phyloP scores from a whole-genome alignment of 305 asterid species.

The Solanum aculeatissimum region DNA sequence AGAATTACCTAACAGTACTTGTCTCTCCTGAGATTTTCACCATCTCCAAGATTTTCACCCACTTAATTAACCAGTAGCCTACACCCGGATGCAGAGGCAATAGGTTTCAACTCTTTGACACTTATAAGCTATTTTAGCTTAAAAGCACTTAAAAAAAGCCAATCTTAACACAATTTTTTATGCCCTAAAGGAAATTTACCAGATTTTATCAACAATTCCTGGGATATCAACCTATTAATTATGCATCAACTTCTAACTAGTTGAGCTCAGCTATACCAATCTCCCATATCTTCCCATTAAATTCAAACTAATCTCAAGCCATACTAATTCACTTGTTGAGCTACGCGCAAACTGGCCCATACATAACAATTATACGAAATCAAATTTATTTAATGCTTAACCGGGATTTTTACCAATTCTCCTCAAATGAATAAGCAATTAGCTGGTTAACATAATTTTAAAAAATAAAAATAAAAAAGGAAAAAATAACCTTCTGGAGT shows the following conservation, averaged over 20 bases:
- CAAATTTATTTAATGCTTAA: neutral
- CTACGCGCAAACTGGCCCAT: neutral
- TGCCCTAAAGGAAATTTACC: neutral
- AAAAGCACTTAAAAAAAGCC: too few relatives aligned
- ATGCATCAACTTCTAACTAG: neutral
- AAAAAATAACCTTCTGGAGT: constrained; percentile 60
- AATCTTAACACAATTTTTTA: neutral
- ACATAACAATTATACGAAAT: neutral
- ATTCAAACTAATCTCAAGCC: neutral
- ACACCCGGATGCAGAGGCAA: neutral
- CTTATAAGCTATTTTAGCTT: too few relatives aligned
- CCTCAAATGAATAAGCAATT: neutral
- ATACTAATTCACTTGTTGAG: too few relatives aligned
- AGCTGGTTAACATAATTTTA: neutral
- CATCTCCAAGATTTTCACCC: neutral
- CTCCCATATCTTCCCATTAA: neutral
- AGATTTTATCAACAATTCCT: neutral
- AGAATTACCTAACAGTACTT: neutral
- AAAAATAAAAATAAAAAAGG: neutral
- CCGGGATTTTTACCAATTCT: neutral
- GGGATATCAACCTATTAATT: neutral
- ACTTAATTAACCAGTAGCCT: neutral
- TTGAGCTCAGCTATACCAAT: neutral
- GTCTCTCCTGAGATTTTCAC: neutral
- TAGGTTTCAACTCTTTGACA: neutral